A percentile compares a stretch with the other conserved stretches of the same genome.
These are phyloP conservation scores for Beauveria medogensis DNA, from an alignment of 2,329 filamentous ascomycete genomes.

Conservation along the genomic window DNA sequence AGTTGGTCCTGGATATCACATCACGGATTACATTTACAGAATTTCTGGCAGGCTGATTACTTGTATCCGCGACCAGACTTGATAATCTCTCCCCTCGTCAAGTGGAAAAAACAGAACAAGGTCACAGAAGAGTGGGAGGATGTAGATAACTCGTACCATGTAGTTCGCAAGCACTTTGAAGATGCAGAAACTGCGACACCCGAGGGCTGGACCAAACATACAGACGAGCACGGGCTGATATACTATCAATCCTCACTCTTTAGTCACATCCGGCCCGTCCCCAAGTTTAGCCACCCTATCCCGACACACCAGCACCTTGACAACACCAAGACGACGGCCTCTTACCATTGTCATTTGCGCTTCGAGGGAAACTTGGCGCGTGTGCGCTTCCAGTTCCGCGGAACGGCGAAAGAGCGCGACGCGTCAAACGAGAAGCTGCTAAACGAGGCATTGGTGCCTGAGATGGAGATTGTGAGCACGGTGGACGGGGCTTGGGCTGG, in stretches of 20 bases:
- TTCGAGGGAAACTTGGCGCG: conserved; percentile 4
- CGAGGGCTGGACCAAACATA: conserved; percentile 10
- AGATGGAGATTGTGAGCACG: conserved; percentile 5
- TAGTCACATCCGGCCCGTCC: background rate
- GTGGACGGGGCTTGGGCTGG: background rate
- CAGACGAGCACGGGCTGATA: background rate
- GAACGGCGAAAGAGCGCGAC: background rate
- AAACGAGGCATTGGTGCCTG: background rate
- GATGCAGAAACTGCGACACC: background rate
- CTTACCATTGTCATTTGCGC: conserved; percentile 1
- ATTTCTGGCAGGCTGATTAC: conserved; percentile 7
- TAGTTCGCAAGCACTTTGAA: conserved; percentile 8
- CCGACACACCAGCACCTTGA: background rate
- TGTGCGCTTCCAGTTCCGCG: conserved; percentile 3
- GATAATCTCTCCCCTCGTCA: background rate
- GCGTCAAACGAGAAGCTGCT: background rate
- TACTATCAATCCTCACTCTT: conserved; percentile 9
- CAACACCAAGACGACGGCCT: background rate
- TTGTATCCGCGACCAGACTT: background rate
- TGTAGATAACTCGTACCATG: conserved; percentile 10
- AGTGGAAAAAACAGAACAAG: conserved; percentile 9
- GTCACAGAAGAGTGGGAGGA: conserved; percentile 6
- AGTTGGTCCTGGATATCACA: conserved; percentile 13
- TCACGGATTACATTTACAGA: conserved; percentile 1
- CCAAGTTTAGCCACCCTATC: conserved; percentile 8